Evolutionary conservation across 164 flowering plant species (phyloP), one percentile per base, ranked within the genome.

Genomic region (Vitis cinerea): DNA sequence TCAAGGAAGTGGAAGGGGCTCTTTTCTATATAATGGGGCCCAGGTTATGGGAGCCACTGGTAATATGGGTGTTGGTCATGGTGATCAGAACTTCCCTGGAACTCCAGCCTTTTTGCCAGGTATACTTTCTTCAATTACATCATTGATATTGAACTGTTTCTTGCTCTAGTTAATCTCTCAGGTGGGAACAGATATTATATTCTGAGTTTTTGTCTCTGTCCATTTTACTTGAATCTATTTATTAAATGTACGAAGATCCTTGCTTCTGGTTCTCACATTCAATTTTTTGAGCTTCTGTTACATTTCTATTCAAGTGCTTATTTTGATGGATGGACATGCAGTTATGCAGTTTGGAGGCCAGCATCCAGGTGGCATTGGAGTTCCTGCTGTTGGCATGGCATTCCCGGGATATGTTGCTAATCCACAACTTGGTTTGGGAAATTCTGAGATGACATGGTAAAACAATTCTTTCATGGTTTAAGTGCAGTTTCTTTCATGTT

Each of bases 351-450:
- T 93, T 78, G 94, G 95, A 58, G 88, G 88, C 48, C 97, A 88
- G 85, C 97, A 88, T 85, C 90, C 90, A 78, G 96, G 98, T 65
- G 93, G 97, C 47, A 85, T 91, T 58, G 97, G 98, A 58, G 93
- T 95, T 79, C 94, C 99, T 74, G 94, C 99, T 74, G 92, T 95
- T 79, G 98, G 99, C 71, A 93, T 95, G 99, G 99, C 99, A 50
- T 87, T 95, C 75, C 99, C 99, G 76, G 99, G 99, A 76, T 93
- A 91, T 83, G 99, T 95, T 79, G 90, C 84, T 9, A 92, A 87
- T 68, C 90, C 91, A 30, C 92, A 92, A 74, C 90, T 71, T 75
- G 97, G 97, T 51, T 63, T 82, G 73, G 98, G 97, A 68, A 95
- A 83, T 76, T 87, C 97, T 63, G 99, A 95, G 65, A 95, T 93